A percentile compares a stretch with the other conserved stretches of the same genome.
Evolutionary conservation across 2,329 filamentous ascomycete genomes (phyloP).

Genomic region (Xylaria sp.): DNA sequence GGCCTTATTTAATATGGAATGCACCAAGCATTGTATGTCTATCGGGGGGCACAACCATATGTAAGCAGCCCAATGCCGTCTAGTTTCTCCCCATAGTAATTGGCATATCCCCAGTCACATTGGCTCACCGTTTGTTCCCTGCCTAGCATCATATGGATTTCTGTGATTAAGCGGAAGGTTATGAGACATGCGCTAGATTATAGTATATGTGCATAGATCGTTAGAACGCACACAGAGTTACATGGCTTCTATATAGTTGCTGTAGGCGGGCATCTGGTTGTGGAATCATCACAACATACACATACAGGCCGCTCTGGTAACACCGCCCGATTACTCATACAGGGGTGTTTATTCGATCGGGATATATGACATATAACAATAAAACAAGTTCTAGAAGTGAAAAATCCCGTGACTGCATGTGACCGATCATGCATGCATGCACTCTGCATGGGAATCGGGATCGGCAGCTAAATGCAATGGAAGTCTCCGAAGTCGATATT

Average conservation of each 20-base stretch:
- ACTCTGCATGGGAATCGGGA: slow-evolving; percentile 24
- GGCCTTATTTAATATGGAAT: neutral
- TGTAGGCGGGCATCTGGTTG: neutral
- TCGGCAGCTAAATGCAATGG: slow-evolving; percentile 16
- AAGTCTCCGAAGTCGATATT: slow-evolving; percentile 13
- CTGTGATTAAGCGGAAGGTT: neutral
- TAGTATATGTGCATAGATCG: neutral
- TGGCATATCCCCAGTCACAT: neutral
- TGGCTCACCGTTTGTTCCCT: neutral
- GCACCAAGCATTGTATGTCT: neutral
- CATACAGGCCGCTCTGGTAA: neutral
- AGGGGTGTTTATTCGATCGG: slow-evolving; percentile 8
- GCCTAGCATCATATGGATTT: neutral
- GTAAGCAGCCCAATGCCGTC: too few species aligned
- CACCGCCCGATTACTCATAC: slow-evolving; percentile 25
- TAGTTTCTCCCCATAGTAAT: too few species aligned
- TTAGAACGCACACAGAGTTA: slow-evolving; percentile 1
- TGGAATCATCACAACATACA: neutral
- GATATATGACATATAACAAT: slow-evolving; percentile 25
- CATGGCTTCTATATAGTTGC: slow-evolving; percentile 3
- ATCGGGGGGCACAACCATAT: too few species aligned
- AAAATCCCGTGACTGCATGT: slow-evolving; percentile 30
- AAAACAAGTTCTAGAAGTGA: slow-evolving; percentile 28
- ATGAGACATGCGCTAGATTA: neutral
- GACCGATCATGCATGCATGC: slow-evolving; percentile 31